Percentiles rank a stretch among this genome's conserved stretches.
Evolutionary conservation across 1,284 basidiomycete genomes (phyloP).

Genomic region (Mycosarcoma mackinlayi): DNA sequence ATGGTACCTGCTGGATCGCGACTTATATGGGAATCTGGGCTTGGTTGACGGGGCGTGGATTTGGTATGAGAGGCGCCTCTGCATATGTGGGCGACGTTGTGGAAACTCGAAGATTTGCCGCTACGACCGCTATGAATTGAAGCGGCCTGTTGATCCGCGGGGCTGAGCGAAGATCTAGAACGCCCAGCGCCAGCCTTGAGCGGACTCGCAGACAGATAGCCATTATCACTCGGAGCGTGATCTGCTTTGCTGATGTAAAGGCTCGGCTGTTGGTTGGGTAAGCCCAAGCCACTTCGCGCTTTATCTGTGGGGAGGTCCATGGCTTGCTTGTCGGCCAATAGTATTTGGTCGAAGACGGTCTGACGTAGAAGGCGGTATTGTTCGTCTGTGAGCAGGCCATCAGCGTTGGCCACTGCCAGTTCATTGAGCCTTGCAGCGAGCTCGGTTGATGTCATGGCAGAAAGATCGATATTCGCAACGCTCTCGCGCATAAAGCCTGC

Average conservation of each 20-base stretch:
- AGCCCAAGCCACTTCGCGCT: constrained; percentile 10
- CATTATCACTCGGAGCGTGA: neutral
- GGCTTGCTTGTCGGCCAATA: constrained; percentile 27
- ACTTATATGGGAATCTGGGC: constrained; percentile 24
- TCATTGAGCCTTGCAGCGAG: constrained; percentile 56
- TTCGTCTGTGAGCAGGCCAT: constrained; percentile 57
- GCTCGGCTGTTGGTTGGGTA: neutral
- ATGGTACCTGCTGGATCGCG: constrained; percentile 2
- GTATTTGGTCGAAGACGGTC: constrained; percentile 53
- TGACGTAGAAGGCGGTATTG: constrained; percentile 56
- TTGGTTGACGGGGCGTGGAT: constrained; percentile 8
- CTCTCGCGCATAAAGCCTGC: too few species aligned
- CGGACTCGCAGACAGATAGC: neutral
- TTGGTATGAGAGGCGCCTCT: neutral
- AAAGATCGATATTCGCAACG: constrained; percentile 10
- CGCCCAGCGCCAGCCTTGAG: constrained; percentile 1
- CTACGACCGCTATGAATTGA: constrained; percentile 28
- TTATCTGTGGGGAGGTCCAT: constrained; percentile 28
- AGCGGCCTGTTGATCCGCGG: constrained; percentile 1
- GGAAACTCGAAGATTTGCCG: constrained; percentile 23
- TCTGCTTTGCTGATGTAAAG: neutral
- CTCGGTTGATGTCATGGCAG: constrained; percentile 35
- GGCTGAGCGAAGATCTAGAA: constrained; percentile 21
- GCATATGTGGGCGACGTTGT: constrained; percentile 15
- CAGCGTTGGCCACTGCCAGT: constrained; percentile 58